Conservation (phyloP, 78 protist species). For the Cavenderia fasciculata region DNA sequence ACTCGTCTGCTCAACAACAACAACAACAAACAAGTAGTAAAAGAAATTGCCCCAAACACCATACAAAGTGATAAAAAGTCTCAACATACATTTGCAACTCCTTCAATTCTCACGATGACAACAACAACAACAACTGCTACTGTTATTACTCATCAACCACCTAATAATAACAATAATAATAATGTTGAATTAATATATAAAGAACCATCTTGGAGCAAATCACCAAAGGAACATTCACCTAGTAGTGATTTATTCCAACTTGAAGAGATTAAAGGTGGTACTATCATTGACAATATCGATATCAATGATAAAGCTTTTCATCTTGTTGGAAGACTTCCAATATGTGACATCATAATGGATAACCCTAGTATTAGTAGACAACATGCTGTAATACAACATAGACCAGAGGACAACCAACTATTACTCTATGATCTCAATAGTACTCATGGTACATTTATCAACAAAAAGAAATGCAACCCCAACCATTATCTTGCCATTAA, state of each 20-base stretch:
- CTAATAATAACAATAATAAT: too few species aligned
- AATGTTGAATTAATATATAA: constrained; percentile 52
- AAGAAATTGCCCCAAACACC: too few species aligned
- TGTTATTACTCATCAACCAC: too few species aligned
- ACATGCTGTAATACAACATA: constrained; percentile 76
- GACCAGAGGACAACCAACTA: constrained; percentile 6
- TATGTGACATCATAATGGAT: constrained; percentile 67
- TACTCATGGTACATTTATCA: constrained; percentile 78
- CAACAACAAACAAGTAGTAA: too few species aligned
- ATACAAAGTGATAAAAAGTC: too few species aligned
- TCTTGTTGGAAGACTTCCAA: constrained; percentile 70
- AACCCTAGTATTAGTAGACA: constrained; percentile 74
- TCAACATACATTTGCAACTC: too few species aligned
- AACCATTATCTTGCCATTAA: background rate
- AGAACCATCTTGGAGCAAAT: constrained; percentile 68
- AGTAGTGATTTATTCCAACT: constrained; percentile 4
- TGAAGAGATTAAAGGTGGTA: constrained; percentile 69
- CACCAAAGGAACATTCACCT: background rate
- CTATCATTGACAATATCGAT: constrained; percentile 12
- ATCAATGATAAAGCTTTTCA: constrained; percentile 21
- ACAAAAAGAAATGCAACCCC: constrained; percentile 41
- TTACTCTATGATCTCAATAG: constrained; percentile 62
- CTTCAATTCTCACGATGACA: too few species aligned
- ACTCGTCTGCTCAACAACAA: too few species aligned
- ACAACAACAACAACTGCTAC: too few species aligned